These are phyloP conservation scores for Apium graveolens DNA, from an alignment of 129 eudicot species.

Conservation along the genomic window DNA sequence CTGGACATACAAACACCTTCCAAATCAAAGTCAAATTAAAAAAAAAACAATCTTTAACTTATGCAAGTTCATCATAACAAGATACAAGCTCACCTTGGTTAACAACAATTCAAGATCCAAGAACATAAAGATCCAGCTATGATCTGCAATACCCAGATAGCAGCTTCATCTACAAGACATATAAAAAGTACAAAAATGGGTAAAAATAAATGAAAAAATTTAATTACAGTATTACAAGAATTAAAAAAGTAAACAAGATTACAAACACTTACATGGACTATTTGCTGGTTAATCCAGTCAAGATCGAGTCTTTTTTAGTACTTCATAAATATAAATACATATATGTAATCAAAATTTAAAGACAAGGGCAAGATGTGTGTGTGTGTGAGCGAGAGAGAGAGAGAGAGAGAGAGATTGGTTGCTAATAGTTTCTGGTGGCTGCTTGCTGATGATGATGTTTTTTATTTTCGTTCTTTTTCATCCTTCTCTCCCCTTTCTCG, in stretches of 20 bases:
- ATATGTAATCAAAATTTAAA: constrained; percentile 35
- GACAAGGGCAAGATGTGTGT: constrained; percentile 17
- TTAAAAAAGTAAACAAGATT: neutral
- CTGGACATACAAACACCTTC: too few species aligned
- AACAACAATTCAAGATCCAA: constrained; percentile 32
- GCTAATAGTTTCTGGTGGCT: constrained; percentile 24
- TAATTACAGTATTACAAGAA: neutral
- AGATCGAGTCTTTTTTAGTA: constrained; percentile 3
- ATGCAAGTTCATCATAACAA: neutral
- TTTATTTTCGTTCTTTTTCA: neutral
- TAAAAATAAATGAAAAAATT: neutral
- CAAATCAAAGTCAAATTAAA: neutral
- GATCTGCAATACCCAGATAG: constrained; percentile 35
- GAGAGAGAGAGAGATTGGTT: constrained; percentile 22
- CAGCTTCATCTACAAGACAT: constrained; percentile 24
- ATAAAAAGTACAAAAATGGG: constrained; percentile 8
- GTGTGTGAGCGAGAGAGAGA: neutral
- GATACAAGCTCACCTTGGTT: neutral
- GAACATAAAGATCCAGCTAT: constrained; percentile 48
- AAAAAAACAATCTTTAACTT: constrained; percentile 6
- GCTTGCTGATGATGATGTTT: constrained; percentile 19
- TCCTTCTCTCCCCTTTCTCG: neutral
- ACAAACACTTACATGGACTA: constrained; percentile 14
- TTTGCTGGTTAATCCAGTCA: neutral
- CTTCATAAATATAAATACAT: neutral